Conservation (phyloP, 129 eudicot genomes). For the Flaveria linearis region DNA sequence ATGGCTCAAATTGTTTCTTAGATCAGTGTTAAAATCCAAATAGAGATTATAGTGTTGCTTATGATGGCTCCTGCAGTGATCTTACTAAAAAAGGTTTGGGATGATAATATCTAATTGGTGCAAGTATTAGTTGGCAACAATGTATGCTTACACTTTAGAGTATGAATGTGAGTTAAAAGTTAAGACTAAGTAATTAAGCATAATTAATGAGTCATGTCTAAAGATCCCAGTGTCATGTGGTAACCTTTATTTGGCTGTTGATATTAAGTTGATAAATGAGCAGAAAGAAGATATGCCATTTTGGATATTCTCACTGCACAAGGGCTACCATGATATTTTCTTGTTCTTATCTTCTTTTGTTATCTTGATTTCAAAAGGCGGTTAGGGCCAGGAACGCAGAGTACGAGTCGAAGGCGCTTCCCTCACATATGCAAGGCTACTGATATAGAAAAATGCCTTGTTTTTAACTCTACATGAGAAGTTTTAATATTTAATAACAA, state of each 20-base stretch:
- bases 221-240: background rate
- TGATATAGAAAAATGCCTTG: too few relatives aligned
- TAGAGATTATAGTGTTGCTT: background rate
- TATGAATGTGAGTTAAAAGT: background rate
- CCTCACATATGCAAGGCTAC: too few relatives aligned
- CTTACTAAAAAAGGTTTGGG: too few relatives aligned
- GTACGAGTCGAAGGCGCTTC: too few relatives aligned
- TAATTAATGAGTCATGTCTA: background rate
- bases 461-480: too few relatives aligned
- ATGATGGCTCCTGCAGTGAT: too few relatives aligned
- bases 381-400: too few relatives aligned
- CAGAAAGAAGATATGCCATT: background rate
- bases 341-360: background rate
- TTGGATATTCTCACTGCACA: background rate
- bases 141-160: too few relatives aligned
- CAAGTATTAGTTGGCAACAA: too few relatives aligned
- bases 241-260: background rate
- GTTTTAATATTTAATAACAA: too few relatives aligned
- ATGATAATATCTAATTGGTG: too few relatives aligned
- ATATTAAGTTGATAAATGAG: background rate
- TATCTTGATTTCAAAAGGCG: background rate
- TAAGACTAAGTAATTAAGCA: background rate
- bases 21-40: background rate
- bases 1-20: background rate
- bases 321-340: background rate